phyloP scores from a whole-genome alignment of 139 green algal genomes.

The Yamagishiella unicocca region DNA sequence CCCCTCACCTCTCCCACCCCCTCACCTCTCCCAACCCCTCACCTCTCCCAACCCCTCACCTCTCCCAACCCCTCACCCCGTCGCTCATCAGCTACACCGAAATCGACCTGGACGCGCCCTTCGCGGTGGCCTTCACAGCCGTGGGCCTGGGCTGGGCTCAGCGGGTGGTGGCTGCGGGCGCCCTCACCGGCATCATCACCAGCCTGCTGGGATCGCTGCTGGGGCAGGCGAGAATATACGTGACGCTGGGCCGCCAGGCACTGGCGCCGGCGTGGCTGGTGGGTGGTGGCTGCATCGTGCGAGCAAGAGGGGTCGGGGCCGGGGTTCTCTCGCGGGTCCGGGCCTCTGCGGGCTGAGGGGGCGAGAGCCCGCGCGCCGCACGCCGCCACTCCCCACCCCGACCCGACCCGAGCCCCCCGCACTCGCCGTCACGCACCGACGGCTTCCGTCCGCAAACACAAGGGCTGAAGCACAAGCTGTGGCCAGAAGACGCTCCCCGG shows the following conservation, averaged over 20 bases:
- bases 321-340: too few relatives aligned
- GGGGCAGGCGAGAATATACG: conserved; percentile 84
- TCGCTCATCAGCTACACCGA: conserved; percentile 21
- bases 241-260: conserved; percentile 82
- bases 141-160: conserved; percentile 66
- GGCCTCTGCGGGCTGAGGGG: too few relatives aligned
- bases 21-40: neutral
- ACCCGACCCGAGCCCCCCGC: too few relatives aligned
- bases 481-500: too few relatives aligned
- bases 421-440: too few relatives aligned
- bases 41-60: neutral
- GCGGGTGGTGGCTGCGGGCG: conserved; percentile 66
- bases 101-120: conserved; percentile 80
- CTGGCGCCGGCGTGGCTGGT: conserved; percentile 83
- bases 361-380: too few relatives aligned
- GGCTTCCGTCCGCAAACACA: too few relatives aligned
- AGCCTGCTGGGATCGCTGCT: conserved; percentile 77
- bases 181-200: conserved; percentile 82
- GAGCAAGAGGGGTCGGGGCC: too few relatives aligned
- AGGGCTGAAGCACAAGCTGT: too few relatives aligned
- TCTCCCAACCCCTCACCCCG: neutral
- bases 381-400: too few relatives aligned
- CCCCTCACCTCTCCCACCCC: neutral
- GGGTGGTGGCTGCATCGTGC: too few relatives aligned
- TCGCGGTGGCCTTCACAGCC: conserved; percentile 72